These are phyloP conservation scores for Mesembryanthemum crystallinum DNA, from an alignment of 148 eudicot species.

Conservation along the genomic window DNA sequence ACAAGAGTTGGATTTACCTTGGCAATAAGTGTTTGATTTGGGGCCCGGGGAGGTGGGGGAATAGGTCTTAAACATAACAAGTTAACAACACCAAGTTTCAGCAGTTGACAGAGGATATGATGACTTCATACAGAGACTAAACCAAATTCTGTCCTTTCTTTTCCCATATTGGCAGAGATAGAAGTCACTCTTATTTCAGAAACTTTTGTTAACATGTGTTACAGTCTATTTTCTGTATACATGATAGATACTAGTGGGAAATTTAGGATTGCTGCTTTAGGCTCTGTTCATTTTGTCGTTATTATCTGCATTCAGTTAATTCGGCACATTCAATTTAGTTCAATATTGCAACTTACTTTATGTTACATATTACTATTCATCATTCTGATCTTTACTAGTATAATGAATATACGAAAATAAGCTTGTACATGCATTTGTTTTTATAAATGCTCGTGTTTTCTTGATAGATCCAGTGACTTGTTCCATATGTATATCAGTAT, in stretches of 20 bases:
- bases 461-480: not conserved
- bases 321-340: too few species aligned
- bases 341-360: too few species aligned
- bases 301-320: too few species aligned
- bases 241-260: not conserved
- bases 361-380: too few species aligned
- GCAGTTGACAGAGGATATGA: not conserved
- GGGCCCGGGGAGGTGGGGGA: not conserved
- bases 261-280: not conserved
- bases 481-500: not conserved
- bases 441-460: too few species aligned
- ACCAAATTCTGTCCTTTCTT: too few species aligned
- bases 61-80: too few species aligned
- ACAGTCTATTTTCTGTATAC: not conserved
- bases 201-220: not conserved
- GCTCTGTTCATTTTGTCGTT: too few species aligned
- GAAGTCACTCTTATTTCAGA: not conserved
- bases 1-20: not conserved
- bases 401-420: too few species aligned
- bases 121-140: not conserved
- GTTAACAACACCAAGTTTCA: not conserved
- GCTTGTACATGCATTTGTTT: too few species aligned
- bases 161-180: not conserved
- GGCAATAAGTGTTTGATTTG: not conserved
- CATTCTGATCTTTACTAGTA: too few species aligned